Evolutionary conservation across 768 basidiomycete genomes (phyloP).

Genomic region (Rhizopogon rudus): DNA sequence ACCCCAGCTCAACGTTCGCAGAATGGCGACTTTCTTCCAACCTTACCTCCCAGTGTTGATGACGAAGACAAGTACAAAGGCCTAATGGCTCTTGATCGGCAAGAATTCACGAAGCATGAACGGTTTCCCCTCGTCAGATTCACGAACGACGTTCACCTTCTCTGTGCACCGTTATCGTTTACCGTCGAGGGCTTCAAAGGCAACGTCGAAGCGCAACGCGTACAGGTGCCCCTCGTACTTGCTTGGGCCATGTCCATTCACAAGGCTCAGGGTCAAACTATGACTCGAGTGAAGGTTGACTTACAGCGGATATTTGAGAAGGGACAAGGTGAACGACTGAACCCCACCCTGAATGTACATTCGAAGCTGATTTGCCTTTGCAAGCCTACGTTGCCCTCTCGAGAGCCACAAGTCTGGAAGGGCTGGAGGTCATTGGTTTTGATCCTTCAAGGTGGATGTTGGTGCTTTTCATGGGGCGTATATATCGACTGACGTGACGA

Average conservation of each 20-base stretch:
- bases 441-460: constrained; percentile 23
- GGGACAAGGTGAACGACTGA: constrained; percentile 39
- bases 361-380: constrained; percentile 1
- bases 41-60: constrained; percentile 1
- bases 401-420: constrained; percentile 36
- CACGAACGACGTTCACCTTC: constrained; percentile 21
- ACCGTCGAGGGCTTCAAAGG: constrained; percentile 29
- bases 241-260: constrained; percentile 99
- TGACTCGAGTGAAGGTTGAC: constrained; percentile 92
- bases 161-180: constrained; percentile 31
- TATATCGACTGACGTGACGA: background rate
- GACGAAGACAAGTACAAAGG: background rate
- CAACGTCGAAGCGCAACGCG: constrained; percentile 27
- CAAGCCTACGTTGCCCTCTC: constrained; percentile 34
- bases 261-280: constrained; percentile 96
- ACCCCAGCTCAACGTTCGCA: constrained; percentile 2
- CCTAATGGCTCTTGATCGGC: constrained; percentile 13
- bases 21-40: background rate
- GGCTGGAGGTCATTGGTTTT: constrained; percentile 34
- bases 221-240: constrained; percentile 76
- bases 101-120: constrained; percentile 12
- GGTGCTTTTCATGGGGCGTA: background rate
- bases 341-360: background rate
- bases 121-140: constrained; percentile 34
- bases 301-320: constrained; percentile 89